A percentile compares a stretch with the other conserved stretches of the same genome.
phyloP scores from a whole-genome alignment of 2,329 filamentous ascomycete species.

The Sarocladiaceae sp. region DNA sequence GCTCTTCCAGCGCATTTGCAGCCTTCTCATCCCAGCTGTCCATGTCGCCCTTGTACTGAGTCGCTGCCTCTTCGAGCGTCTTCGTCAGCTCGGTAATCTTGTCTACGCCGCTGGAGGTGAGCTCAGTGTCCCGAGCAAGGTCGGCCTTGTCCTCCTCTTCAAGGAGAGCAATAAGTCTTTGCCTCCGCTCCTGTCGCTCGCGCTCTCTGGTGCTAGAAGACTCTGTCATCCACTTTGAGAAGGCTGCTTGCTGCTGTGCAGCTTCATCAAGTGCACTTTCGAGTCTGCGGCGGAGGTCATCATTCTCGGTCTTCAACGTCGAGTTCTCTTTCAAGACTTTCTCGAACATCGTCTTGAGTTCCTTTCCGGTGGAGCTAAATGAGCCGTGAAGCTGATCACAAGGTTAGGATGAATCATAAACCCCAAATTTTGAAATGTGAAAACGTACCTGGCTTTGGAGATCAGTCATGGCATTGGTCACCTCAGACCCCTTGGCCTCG shows the following conservation, averaged over 20 bases:
- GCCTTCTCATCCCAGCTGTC: conserved; percentile 69
- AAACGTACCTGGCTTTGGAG: conserved; percentile 66
- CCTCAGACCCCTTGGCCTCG: conserved; percentile 83
- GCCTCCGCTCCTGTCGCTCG: conserved; percentile 18
- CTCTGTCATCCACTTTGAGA: conserved; percentile 5
- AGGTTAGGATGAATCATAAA: neutral
- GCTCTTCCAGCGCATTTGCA: conserved; percentile 62
- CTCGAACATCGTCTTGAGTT: conserved; percentile 84
- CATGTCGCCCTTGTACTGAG: conserved; percentile 67
- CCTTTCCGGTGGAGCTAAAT: conserved; percentile 76
- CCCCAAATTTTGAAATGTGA: neutral
- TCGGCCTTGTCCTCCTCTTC: conserved; percentile 9
- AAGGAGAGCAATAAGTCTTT: conserved; percentile 52
- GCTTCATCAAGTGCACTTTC: conserved; percentile 56
- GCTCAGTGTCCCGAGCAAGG: neutral
- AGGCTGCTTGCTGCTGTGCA: conserved; percentile 5
- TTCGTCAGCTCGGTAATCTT: conserved; percentile 55
- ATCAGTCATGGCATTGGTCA: conserved; percentile 77
- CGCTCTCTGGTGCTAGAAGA: neutral
- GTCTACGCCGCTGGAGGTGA: conserved; percentile 1
- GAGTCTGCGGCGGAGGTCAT: conserved; percentile 68
- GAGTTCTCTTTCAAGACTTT: conserved; percentile 71
- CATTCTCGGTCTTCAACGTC: conserved; percentile 72
- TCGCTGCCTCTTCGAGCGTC: conserved; percentile 60
- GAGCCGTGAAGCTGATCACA: conserved; percentile 67